phyloP scores from a whole-genome alignment of 2,329 filamentous ascomycete genomes.

The Monascus ruber region DNA sequence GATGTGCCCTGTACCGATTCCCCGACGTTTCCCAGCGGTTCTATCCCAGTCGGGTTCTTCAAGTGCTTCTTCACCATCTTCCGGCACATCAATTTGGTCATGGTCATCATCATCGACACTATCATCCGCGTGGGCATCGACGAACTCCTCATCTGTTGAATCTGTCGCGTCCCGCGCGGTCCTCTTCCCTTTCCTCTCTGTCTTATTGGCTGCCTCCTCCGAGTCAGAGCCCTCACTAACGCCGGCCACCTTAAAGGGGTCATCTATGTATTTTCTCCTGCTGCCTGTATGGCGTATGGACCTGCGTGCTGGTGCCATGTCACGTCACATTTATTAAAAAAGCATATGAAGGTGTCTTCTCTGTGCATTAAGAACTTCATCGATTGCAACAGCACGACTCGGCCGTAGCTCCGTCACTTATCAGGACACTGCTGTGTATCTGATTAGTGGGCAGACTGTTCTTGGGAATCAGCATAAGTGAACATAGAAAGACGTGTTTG shows the following conservation, averaged over 20 bases:
- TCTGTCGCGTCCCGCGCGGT: conserved; percentile 8
- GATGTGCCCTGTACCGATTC: neutral
- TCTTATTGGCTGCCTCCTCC: conserved; percentile 5
- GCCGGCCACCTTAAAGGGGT: conserved; percentile 23
- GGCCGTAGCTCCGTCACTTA: too few relatives aligned
- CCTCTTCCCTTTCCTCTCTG: conserved; percentile 9
- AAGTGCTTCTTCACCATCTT: conserved; percentile 2
- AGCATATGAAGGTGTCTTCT: neutral
- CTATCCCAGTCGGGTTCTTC: conserved; percentile 3
- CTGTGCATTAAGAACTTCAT: too few relatives aligned
- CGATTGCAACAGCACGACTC: too few relatives aligned
- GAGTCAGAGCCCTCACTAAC: conserved; percentile 19
- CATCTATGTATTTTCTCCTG: conserved; percentile 22
- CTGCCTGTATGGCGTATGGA: conserved; percentile 21
- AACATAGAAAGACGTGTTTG: too few relatives aligned
- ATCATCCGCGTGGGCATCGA: conserved; percentile 9
- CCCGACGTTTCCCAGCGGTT: neutral
- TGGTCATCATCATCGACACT: conserved; percentile 10
- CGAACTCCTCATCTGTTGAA: conserved; percentile 26
- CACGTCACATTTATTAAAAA: neutral
- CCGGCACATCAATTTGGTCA: conserved; percentile 2
- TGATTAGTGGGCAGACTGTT: too few relatives aligned
- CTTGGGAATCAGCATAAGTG: too few relatives aligned
- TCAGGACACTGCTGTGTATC: too few relatives aligned
- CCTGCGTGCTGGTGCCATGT: conserved; percentile 21